Evolutionary conservation across 2,329 filamentous ascomycete species (phyloP).

Genomic region (Clonostachys sp.): DNA sequence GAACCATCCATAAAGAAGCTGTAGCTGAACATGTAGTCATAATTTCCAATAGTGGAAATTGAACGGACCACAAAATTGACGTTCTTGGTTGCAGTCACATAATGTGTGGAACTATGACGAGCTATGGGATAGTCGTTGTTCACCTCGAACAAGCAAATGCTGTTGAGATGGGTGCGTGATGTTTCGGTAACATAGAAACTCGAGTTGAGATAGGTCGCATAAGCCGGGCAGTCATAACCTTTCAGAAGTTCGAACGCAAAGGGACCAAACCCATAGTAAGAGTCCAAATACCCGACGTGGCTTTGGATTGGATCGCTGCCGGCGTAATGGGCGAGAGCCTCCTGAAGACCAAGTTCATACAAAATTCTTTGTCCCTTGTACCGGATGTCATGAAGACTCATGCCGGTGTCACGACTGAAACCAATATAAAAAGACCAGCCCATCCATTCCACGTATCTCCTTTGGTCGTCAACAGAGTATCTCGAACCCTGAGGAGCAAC

Average conservation of each 20-base stretch:
- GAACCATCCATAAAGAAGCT: conserved; percentile 46
- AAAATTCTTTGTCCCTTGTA: conserved; percentile 1
- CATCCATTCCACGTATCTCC: conserved; percentile 5
- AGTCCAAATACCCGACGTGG: not conserved
- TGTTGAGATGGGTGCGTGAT: too few relatives aligned
- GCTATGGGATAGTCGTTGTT: conserved; percentile 42
- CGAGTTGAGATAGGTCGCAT: conserved; percentile 6
- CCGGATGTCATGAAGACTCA: conserved; percentile 1
- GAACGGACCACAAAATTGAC: conserved; percentile 38
- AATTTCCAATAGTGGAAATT: conserved; percentile 48
- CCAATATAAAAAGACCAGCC: not conserved
- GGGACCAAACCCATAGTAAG: too few relatives aligned
- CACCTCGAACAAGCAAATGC: conserved; percentile 52
- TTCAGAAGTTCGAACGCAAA: too few relatives aligned
- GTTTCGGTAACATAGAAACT: too few relatives aligned
- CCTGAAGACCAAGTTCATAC: conserved; percentile 3
- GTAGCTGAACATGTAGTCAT: conserved; percentile 48
- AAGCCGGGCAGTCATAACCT: conserved; percentile 3
- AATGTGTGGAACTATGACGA: conserved; percentile 37
- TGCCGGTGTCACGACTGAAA: not conserved
- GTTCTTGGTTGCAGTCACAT: conserved; percentile 40
- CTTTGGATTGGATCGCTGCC: not conserved
- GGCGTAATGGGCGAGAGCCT: conserved; percentile 2
- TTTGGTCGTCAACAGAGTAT: conserved; percentile 1
- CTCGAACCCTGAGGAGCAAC: conserved; percentile 3